Base-by-base conservation (phyloP, 2,329 filamentous ascomycete genomes). In the Fusarium buharicum region DNA sequence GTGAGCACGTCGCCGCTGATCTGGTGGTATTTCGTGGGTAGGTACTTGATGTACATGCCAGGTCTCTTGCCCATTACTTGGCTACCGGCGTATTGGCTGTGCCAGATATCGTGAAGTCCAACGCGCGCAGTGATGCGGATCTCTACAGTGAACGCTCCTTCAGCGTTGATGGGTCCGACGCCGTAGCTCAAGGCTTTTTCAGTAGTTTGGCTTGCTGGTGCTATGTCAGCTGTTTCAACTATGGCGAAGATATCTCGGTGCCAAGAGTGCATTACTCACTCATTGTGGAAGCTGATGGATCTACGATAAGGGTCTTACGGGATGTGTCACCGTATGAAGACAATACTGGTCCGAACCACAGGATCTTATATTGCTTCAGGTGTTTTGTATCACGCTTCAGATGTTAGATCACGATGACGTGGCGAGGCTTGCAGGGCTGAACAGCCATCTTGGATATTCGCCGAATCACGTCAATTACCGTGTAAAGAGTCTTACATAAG, bases 31-130 rank as follows among this genome's bases (percentile, higher is more conserved):
- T 56, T 61, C 2, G 50, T 47, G 0, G 62, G 53, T 0, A 68
- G 8, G 8, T 68, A 68, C 16, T 68, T 68, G 6, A 68, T 50
- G 18, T 68, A 66, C 59, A 68, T 68, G 1, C 66, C 66, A 1
- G 53, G 51, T 0, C 66, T 46, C 7, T 55, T 48, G 6, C 51
- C 66, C 65, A 68, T 68, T 0, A 59, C 31, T 11, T 64, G 62
- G 12, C 65, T 64, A 2, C 55, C 53, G 0, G 22, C 34, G 6
- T 66, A 62, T n/a, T 68, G 66, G 0, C 64, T 16, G 1, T 57
- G 55, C 65, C 62, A 68, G 1, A 68, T 9, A 6, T 68, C 66
- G 11, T 64, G 45, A 4, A 68, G 50, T 1, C 48, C 53, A 6
- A 68, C 40, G 1, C 65, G 55, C 0, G 47, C 31, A 0, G 41